These are phyloP conservation scores for Ophiostoma ulmi DNA, from an alignment of 2,329 filamentous ascomycete genomes.

Conservation along the genomic window DNA sequence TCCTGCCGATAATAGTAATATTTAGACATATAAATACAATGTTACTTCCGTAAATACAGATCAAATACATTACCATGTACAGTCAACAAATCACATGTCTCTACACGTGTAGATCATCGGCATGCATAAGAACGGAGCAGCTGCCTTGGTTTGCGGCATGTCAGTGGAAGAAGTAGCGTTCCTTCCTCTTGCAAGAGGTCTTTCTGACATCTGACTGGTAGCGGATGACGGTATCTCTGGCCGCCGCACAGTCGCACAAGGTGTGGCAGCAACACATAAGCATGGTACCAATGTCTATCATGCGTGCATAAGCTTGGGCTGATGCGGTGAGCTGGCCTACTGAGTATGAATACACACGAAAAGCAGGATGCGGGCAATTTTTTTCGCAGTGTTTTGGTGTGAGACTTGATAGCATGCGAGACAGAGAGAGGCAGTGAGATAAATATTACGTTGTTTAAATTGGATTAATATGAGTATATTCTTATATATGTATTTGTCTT, in stretches of 20 bases:
- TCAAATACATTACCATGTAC: neutral
- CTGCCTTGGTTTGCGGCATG: slow-evolving; percentile 16
- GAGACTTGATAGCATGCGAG: neutral
- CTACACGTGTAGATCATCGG: slow-evolving; percentile 16
- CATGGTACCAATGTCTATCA: neutral
- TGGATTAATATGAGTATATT: neutral
- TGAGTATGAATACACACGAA: neutral
- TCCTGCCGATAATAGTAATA: neutral
- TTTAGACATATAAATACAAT: no score
- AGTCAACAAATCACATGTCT: slow-evolving; percentile 23
- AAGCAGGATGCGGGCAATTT: neutral
- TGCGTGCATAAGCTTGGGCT: neutral
- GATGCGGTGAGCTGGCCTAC: neutral
- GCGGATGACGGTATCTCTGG: neutral
- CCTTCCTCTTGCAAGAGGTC: neutral
- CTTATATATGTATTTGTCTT: neutral
- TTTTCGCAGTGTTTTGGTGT: neutral
- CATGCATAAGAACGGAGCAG: neutral
- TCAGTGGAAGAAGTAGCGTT: neutral
- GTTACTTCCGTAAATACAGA: no score
- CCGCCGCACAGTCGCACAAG: neutral
- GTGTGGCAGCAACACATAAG: slow-evolving; percentile 6
- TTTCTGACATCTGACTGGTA: neutral
- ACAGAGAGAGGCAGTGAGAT: neutral
- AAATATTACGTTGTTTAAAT: no score